These are phyloP conservation scores for Paratinospora sagittata DNA, from an alignment of 164 flowering plant species.

Conservation along the genomic window DNA sequence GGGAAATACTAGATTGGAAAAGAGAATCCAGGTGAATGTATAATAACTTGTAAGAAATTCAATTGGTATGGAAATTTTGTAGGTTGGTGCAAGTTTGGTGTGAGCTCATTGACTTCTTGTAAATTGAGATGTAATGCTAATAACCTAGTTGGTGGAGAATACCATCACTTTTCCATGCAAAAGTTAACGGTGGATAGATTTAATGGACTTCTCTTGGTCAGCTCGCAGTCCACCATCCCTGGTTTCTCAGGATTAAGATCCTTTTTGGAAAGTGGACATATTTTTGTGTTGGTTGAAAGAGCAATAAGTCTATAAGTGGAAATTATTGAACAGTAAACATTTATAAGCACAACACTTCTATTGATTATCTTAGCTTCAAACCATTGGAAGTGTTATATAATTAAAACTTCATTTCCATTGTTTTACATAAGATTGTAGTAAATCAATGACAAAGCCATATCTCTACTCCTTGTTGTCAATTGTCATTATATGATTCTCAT, in stretches of 20 bases:
- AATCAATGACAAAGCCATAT: no score
- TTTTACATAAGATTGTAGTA: no score
- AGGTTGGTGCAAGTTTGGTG: not conserved
- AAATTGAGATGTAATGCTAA: not conserved
- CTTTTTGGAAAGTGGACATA: not conserved
- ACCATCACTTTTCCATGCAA: not conserved
- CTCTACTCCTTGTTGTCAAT: no score
- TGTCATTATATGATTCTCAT: not conserved
- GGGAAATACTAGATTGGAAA: not conserved
- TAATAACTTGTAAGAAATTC: not conserved
- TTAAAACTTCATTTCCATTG: no score
- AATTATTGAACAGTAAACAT: not conserved
- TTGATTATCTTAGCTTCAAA: not conserved
- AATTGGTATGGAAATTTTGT: not conserved
- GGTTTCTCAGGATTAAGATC: not conserved
- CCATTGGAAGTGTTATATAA: not conserved
- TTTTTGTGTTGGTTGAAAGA: not conserved
- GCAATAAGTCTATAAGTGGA: not conserved
- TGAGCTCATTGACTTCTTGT: not conserved
- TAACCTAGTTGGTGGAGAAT: not conserved
- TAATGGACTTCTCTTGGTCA: not conserved
- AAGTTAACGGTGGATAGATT: not conserved
- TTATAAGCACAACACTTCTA: not conserved
- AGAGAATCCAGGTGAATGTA: not conserved
- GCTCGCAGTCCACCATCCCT: not conserved